Conservation (phyloP, 768 basidiomycete species). For the Tylopilus plumbeoviolaceoides region DNA sequence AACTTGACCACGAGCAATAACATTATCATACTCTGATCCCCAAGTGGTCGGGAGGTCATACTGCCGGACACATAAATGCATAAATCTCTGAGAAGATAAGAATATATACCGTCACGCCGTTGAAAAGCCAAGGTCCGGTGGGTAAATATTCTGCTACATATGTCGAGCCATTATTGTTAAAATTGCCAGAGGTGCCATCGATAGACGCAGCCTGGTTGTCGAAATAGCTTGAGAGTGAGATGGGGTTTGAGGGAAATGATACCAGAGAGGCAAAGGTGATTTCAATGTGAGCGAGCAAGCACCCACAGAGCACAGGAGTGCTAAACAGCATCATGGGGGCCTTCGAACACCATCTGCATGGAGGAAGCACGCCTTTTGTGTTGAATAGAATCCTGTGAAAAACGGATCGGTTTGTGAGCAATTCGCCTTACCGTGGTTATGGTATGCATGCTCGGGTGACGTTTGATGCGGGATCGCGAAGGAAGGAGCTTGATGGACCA, state of each 20-base stretch:
- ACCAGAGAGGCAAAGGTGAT: constrained; percentile 9
- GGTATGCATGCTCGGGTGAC: too few relatives aligned
- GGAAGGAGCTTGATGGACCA: too few relatives aligned
- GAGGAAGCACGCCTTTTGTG: too few relatives aligned
- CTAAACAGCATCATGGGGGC: constrained; percentile 18
- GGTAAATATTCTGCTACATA: constrained; percentile 41
- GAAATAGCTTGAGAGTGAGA: constrained; percentile 32
- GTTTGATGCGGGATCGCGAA: too few relatives aligned
- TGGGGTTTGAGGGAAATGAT: constrained; percentile 30
- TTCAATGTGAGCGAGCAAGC: constrained; percentile 18
- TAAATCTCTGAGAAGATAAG: neutral
- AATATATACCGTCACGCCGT: constrained; percentile 37
- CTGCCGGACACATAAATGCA: constrained; percentile 17
- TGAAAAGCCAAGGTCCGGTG: constrained; percentile 33
- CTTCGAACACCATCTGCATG: too few relatives aligned
- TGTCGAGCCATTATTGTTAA: constrained; percentile 37
- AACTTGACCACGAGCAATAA: constrained; percentile 41
- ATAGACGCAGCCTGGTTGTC: constrained; percentile 43
- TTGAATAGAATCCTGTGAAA: neutral
- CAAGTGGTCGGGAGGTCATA: constrained; percentile 39
- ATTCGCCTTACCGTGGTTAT: too few relatives aligned
- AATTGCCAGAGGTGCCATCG: constrained; percentile 35
- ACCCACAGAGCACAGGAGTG: constrained; percentile 19
- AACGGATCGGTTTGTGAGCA: too few relatives aligned
- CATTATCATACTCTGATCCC: constrained; percentile 43